phyloP scores from a whole-genome alignment of 148 eudicot species.

The Silene uniflora region DNA sequence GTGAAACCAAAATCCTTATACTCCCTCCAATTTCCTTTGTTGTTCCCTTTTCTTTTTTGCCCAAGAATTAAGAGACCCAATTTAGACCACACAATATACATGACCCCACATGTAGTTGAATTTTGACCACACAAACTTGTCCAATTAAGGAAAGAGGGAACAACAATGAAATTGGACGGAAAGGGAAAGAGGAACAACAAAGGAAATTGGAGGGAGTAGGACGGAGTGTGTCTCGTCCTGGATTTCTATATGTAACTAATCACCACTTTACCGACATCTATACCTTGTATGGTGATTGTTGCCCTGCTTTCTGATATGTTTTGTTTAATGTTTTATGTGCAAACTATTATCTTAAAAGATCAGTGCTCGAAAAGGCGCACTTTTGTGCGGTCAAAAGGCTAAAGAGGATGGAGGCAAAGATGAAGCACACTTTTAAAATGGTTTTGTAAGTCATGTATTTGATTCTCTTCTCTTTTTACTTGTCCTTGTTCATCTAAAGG shows the following conservation, averaged over 20 bases:
- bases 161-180: too few relatives aligned
- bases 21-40: too few relatives aligned
- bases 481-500: too few relatives aligned
- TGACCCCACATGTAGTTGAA: too few relatives aligned
- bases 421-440: neutral
- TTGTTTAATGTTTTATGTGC: neutral
- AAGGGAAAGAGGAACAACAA: too few relatives aligned
- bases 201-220: too few relatives aligned
- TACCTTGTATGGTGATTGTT: neutral
- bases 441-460: slow-evolving; percentile 6
- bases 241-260: slow-evolving; percentile 12
- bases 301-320: neutral
- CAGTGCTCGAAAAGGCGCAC: slow-evolving; percentile 14
- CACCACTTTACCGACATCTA: slow-evolving; percentile 17
- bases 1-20: too few relatives aligned
- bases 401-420: neutral
- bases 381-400: slow-evolving; percentile 19
- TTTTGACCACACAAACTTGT: too few relatives aligned
- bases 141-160: too few relatives aligned
- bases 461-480: neutral
- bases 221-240: neutral
- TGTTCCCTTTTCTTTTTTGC: too few relatives aligned
- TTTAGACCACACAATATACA: too few relatives aligned
- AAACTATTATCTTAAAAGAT: neutral
- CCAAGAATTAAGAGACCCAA: too few relatives aligned